A percentile compares a stretch with the other conserved stretches of the same genome.
phyloP scores from a whole-genome alignment of 306 rosid species.

The Nissolia schottii region DNA sequence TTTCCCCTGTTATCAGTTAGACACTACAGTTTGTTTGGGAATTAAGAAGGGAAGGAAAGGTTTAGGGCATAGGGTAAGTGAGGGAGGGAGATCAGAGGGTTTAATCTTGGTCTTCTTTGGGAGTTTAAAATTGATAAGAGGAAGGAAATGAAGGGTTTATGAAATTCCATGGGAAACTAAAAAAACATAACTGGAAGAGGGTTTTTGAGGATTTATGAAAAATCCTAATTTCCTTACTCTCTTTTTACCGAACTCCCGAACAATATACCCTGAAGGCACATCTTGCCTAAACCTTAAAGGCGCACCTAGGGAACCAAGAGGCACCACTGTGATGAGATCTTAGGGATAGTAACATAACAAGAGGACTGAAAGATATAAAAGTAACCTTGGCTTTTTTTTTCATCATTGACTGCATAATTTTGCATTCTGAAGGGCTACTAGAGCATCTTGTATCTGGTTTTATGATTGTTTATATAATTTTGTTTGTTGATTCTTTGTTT shows the following conservation, averaged over 20 bases:
- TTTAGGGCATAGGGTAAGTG: background rate
- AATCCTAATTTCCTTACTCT: background rate
- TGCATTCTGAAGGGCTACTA: background rate
- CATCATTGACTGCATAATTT: background rate
- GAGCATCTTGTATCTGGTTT: background rate
- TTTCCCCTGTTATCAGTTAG: background rate
- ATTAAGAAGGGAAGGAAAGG: background rate
- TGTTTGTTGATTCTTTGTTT: background rate
- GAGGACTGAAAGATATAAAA: background rate
- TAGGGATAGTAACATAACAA: background rate
- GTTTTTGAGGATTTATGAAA: too few relatives aligned
- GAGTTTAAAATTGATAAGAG: background rate
- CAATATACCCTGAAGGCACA: background rate
- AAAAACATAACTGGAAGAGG: too few relatives aligned
- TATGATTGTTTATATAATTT: background rate
- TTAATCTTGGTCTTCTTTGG: background rate
- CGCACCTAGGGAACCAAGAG: background rate
- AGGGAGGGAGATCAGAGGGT: background rate
- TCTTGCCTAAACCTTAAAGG: background rate
- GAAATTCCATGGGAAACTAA: background rate
- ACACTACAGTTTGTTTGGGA: background rate
- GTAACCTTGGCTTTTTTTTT: background rate
- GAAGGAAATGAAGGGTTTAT: background rate
- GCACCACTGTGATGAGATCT: background rate
- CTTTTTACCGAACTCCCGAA: background rate